Evolutionary conservation across 805 yeast species (phyloP).

Genomic region (Candida chauliodis): DNA sequence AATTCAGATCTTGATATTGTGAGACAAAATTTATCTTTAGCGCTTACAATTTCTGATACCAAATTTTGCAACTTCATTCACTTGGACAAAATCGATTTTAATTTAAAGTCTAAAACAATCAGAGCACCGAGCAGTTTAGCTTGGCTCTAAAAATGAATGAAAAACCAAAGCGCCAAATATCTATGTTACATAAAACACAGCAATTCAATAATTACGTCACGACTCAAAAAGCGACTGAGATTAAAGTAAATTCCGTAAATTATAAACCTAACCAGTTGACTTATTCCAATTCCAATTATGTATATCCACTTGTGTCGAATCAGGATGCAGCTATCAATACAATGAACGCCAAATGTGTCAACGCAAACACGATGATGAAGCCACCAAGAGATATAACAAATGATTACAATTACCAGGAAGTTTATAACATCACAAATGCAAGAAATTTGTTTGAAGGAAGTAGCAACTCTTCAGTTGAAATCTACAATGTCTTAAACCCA

Average conservation of each 20-base stretch:
- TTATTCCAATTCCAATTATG: not conserved
- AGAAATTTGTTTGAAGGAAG: too few relatives aligned
- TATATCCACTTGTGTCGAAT: not conserved
- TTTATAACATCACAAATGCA: not conserved
- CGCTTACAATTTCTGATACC: too few relatives aligned
- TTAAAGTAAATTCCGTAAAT: not conserved
- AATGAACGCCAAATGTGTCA: not conserved
- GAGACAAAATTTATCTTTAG: too few relatives aligned
- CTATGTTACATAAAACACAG: not conserved
- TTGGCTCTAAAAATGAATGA: conserved; percentile 1
- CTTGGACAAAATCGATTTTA: too few relatives aligned
- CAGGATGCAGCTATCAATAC: not conserved
- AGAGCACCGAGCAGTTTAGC: too few relatives aligned
- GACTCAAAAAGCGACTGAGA: not conserved
- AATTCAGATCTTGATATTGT: too few relatives aligned
- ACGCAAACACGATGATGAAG: not conserved
- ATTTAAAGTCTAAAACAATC: too few relatives aligned
- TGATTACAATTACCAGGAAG: not conserved
- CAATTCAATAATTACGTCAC: not conserved
- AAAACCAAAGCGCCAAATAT: conserved; percentile 2
- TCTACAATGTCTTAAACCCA: conserved; percentile 48
- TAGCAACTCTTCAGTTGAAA: not conserved
- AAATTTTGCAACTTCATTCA: too few relatives aligned
- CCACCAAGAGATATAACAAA: not conserved
- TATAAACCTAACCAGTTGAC: conserved; percentile 1